Base-by-base conservation (phyloP, 1,139 yeast genomes). In the Suhomyces panamericanus region DNA sequence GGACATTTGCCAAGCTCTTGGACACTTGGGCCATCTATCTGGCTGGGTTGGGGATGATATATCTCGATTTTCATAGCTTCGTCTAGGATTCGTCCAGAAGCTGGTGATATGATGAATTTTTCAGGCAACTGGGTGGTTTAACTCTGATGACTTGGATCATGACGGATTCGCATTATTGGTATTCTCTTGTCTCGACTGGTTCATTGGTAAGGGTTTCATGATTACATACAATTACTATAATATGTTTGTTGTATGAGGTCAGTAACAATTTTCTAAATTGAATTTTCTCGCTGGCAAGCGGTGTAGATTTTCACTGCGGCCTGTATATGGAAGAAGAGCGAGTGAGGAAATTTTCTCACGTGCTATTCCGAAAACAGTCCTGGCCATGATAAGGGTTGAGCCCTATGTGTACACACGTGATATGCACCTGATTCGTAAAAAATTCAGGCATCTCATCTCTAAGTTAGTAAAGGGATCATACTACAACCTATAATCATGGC, bases 401-500 rank as follows among this genome's bases (percentile, higher is more conserved):
- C 51, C 52, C 52, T 48, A 39, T 1, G 1, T 27, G 10, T 3
- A 4, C 7, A 14, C 48, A 16, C 49, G 47, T 48, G 51, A 20
- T 4, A 29, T 3, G 20, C 46, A 24, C 32, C 47, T 43, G 49
- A 40, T 27, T 12, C n/a, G 13, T 28, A 44, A 43, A 42, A 47
- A 45, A 41, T 42, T n/a, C 32, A 33, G 36, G 44, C 51, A 49
- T 50, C 53, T 46, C 51, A 51, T 47, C 54, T 38, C 47, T 24
- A 26, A 16, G 32, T 41, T 33, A 35, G 14, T 15, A 38, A 33
- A 16, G 14, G 26, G 29, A 33, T 30, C 28, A 22, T 27, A 3
- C 16, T 15, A 6, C 20, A 16, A 26, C 8, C 11, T 17, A 20
- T 7, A 17, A 43, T 26, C 32, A 83, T 83, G 89, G 87, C 85